phyloP scores from a whole-genome alignment of 2,329 filamentous ascomycete genomes.

The Penicillium palitans region DNA sequence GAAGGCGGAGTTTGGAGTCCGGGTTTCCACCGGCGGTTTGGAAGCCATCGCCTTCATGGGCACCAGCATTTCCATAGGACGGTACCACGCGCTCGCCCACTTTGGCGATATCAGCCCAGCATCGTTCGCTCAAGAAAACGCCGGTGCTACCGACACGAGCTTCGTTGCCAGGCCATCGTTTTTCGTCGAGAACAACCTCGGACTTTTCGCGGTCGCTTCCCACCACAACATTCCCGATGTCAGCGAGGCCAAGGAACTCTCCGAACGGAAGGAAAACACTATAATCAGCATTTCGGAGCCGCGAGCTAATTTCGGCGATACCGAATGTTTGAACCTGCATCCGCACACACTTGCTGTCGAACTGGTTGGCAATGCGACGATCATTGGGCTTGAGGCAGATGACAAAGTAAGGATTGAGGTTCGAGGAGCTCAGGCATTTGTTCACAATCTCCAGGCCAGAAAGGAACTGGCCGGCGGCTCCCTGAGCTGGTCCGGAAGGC shows the following conservation, averaged over 20 bases:
- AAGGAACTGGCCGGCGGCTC: conserved; percentile 89
- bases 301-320: conserved; percentile 94
- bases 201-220: conserved; percentile 91
- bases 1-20: conserved; percentile 58
- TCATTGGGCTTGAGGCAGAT: conserved; percentile 98
- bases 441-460: conserved; percentile 86
- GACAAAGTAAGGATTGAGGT: conserved; percentile 91
- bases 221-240: conserved; percentile 79
- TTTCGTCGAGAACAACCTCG: conserved; percentile 87
- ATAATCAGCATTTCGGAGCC: conserved; percentile 89
- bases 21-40: conserved; percentile 49
- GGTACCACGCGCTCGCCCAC: conserved; percentile 63
- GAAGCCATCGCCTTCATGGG: conserved; percentile 58
- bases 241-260: conserved; percentile 87
- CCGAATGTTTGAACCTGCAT: conserved; percentile 93
- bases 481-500: conserved; percentile 60
- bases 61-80: conserved; percentile 60
- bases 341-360: conserved; percentile 97
- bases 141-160: conserved; percentile 87
- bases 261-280: conserved; percentile 93
- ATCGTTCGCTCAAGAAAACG: conserved; percentile 91
- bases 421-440: conserved; percentile 76
- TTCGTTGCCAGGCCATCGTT: conserved; percentile 89
- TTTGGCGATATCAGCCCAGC: conserved; percentile 87
- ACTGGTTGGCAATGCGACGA: conserved; percentile 94